Percentiles rank a stretch among this genome's conserved stretches.
Evolutionary conservation across 1,284 basidiomycete genomes (phyloP).

Genomic region (Microbotryum lychnidis-dioicae): DNA sequence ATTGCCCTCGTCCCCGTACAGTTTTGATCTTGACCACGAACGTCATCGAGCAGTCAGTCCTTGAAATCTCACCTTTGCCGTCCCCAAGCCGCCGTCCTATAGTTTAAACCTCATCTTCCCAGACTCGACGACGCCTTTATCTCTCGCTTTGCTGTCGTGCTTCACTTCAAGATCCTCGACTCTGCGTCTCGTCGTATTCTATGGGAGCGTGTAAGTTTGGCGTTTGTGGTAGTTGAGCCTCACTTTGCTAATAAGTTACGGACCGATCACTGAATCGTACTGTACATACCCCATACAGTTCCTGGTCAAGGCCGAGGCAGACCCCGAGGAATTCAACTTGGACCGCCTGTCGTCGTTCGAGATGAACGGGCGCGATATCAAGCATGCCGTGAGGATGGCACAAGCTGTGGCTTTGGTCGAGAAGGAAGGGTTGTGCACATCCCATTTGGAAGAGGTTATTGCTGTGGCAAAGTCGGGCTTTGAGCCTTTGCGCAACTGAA

Average conservation of each 20-base stretch:
- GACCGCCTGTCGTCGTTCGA: constrained; percentile 2
- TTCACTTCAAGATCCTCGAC: constrained; percentile 25
- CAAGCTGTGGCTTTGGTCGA: constrained; percentile 23
- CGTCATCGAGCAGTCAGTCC: constrained; percentile 6
- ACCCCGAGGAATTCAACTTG: constrained; percentile 9
- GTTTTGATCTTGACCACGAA: constrained; percentile 29
- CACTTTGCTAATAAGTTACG: not conserved
- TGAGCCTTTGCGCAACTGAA: too few relatives aligned
- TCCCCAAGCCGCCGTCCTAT: too few relatives aligned
- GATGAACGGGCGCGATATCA: constrained; percentile 28
- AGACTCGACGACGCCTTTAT: constrained; percentile 30
- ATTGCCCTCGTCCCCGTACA: not conserved
- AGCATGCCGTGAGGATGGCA: constrained; percentile 25
- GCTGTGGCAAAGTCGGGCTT: constrained; percentile 9
- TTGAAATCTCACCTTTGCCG: not conserved
- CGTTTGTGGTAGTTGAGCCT: too few relatives aligned
- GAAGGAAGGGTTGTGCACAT: constrained; percentile 4
- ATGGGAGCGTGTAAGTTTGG: constrained; percentile 12
- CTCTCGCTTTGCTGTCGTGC: constrained; percentile 27
- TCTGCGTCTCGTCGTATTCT: constrained; percentile 5
- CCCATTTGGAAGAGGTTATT: constrained; percentile 16
- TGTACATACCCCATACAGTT: not conserved
- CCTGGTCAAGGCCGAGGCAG: not conserved
- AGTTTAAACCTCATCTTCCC: too few relatives aligned
- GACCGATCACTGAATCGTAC: not conserved